Percentiles rank a stretch among this genome's conserved stretches.
Conservation (phyloP, 1,284 basidiomycete species). For the Cystobasidium sp. region DNA sequence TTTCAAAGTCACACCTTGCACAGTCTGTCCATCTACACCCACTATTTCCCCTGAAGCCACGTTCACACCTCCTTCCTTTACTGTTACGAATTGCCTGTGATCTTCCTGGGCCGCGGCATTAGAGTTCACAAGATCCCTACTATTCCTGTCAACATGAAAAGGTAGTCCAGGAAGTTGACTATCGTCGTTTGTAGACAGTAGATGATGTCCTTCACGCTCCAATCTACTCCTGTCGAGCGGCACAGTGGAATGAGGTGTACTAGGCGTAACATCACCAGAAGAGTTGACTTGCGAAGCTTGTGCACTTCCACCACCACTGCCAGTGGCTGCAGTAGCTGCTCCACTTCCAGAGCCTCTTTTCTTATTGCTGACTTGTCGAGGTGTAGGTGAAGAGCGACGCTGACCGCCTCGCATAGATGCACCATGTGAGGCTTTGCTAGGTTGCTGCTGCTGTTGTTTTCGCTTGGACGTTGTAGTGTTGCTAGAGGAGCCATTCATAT, state of each 20-base stretch:
- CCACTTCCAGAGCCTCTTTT: conserved; percentile 17
- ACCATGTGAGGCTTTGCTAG: conserved; percentile 13
- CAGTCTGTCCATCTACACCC: conserved; percentile 17
- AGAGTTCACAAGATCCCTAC: background rate
- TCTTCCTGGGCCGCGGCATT: background rate
- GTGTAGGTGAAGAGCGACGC: conserved; percentile 50
- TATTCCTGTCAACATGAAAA: conserved; percentile 29
- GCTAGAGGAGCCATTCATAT: background rate
- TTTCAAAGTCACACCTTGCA: conserved; percentile 37
- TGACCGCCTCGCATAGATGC: conserved; percentile 50
- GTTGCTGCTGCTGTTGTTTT: conserved; percentile 27
- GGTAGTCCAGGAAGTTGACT: conserved; percentile 39
- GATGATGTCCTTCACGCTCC: background rate
- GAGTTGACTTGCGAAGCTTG: conserved; percentile 20
- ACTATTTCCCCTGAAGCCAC: background rate
- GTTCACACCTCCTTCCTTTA: background rate
- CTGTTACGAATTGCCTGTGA: background rate
- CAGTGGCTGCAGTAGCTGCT: background rate
- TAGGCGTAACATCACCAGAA: conserved; percentile 27
- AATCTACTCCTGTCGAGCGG: conserved; percentile 29
- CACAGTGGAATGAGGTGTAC: conserved; percentile 21
- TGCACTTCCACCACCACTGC: background rate
- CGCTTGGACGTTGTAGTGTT: conserved; percentile 22
- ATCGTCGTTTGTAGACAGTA: conserved; percentile 25
- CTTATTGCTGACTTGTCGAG: conserved; percentile 40